Conservation (phyloP, 139 green algal species). For the Gonium pectorale region DNA sequence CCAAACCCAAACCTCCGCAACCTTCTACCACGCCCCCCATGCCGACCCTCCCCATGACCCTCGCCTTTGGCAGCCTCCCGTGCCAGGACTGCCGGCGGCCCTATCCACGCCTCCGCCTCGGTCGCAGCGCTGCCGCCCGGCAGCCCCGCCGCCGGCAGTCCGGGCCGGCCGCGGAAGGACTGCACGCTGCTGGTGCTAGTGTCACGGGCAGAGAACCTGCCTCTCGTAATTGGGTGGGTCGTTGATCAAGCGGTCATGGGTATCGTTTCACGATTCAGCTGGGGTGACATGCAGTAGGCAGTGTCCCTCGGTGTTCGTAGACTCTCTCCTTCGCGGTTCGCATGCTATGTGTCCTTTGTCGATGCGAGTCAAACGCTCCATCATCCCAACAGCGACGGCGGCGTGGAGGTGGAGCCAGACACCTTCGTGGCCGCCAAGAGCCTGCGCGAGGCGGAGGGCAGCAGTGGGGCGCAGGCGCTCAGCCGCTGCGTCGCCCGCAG, state of each 20-base stretch:
- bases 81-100: not conserved
- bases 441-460: slow-evolving; percentile 14
- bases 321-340: too few species aligned
- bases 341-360: too few species aligned
- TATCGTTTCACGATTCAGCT: too few species aligned
- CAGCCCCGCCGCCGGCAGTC: too few species aligned
- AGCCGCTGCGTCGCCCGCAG: slow-evolving; percentile 13
- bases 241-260: too few species aligned
- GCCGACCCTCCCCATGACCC: not conserved
- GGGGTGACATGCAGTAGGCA: too few species aligned
- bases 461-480: slow-evolving; percentile 28
- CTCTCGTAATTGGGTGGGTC: slow-evolving; percentile 40
- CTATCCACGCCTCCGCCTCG: not conserved
- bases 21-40: not conserved
- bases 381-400: not conserved
- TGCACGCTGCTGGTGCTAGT: slow-evolving; percentile 49
- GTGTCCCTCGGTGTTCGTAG: too few species aligned
- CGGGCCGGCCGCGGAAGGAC: not conserved
- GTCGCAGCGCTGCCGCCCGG: not conserved
- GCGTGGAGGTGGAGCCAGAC: slow-evolving; percentile 13
- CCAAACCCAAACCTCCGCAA: too few species aligned
- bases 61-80: too few species aligned
- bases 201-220: slow-evolving; percentile 49
- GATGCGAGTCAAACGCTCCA: too few species aligned
- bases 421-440: slow-evolving; percentile 40